Base-by-base conservation (phyloP, 2,329 filamentous ascomycete genomes). In the Knufia fluminis region DNA sequence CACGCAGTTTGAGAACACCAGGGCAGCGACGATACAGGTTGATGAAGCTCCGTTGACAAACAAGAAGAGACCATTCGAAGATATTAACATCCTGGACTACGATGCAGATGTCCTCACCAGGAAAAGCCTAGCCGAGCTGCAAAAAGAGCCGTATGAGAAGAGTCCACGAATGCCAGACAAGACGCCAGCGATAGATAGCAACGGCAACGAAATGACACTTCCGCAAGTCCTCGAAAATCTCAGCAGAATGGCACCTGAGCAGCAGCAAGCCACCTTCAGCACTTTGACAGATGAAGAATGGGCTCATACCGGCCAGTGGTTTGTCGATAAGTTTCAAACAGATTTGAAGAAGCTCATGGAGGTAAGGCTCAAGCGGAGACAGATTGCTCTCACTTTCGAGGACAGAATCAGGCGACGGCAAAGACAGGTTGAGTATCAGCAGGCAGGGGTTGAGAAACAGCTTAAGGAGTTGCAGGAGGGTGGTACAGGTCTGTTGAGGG, bases 261-360 rank as follows among this genome's bases (percentile, higher is more conserved):
- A 78, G 52, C 61, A 62, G 2, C 56, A 63, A 0, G 78, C 47
- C 16, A 48, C 80, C 61, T 73, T 83, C 54, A 63, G 66, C 1
- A 70, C 68, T 8, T 66, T 82, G 35, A 64, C 67, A 1, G 69
- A 80, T 14, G 62, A 68, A 2, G 71, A 81, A 53, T 82, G 79
- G 76, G 79, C 82, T 62, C 72, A 79, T 40, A 75, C 77, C 19
- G 79, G 79, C 2, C 76, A 80, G 50, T 77, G 78, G 70, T 73
- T 83, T 40, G 67, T 82, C 1, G 71, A 74, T 1, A 69, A 71
- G 44, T 80, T 82, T 57, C 66, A 66, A 42, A 63, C 68, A 3
- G 64, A 80, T 35, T 61, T 81, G 32, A 62, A 64, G 16, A 70
- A 71, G 42, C 72, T 79, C 57, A 79, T 72, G 57, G 64, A 71